Conservation (phyloP, 257 asterid species). For the Nicotiana attenuata region DNA sequence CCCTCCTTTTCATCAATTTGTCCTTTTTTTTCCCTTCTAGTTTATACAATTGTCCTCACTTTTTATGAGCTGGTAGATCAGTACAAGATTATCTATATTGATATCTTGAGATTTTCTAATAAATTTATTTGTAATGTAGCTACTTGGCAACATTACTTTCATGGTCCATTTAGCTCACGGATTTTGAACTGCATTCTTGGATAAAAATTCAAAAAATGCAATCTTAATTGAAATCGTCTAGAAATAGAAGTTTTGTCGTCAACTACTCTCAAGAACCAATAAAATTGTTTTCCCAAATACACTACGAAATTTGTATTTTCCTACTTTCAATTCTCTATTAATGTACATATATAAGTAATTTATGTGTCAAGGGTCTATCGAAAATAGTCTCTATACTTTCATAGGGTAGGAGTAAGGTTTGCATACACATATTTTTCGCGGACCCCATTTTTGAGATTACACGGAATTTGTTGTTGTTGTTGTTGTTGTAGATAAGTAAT, state of each 20-base stretch:
- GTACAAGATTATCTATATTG: neutral
- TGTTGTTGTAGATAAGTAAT: too few species aligned
- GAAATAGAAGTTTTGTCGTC: neutral
- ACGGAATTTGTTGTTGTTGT: too few species aligned
- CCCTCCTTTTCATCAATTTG: neutral
- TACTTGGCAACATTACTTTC: neutral
- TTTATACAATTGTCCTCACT: neutral
- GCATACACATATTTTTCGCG: too few species aligned
- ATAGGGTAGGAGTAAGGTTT: accelerated
- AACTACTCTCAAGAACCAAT: neutral
- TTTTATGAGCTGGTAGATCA: neutral
- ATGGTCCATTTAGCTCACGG: neutral
- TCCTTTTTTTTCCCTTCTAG: neutral
- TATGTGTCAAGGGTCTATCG: too few species aligned
- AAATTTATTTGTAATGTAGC: neutral
- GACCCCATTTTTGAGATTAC: too few species aligned
- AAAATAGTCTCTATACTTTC: too few species aligned
- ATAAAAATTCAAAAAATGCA: neutral
- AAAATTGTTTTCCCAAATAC: neutral
- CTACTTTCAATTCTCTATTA: too few species aligned
- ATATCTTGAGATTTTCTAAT: neutral
- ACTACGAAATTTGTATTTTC: too few species aligned
- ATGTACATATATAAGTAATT: too few species aligned
- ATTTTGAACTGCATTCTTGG: neutral
- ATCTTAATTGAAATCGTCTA: neutral